Evolutionary conservation across 441 rosid genomes (phyloP).

Genomic region (Macaranga tanarius): DNA sequence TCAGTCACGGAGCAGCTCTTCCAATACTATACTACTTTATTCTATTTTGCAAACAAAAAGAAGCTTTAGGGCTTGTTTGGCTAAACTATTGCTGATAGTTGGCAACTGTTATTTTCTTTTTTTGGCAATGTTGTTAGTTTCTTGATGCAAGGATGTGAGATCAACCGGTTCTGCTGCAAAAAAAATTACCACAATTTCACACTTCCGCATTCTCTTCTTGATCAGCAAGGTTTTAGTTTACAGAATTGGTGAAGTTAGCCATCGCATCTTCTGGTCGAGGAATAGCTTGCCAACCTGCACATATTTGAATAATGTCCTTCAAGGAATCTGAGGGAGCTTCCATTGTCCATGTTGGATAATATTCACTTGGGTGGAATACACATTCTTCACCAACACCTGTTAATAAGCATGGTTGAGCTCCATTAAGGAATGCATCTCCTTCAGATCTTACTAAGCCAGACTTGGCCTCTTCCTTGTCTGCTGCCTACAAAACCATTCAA

Average conservation of each 20-base stretch:
- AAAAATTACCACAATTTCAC: not conserved
- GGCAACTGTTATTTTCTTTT: no score
- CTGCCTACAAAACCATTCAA: constrained; percentile 43
- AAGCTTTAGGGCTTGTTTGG: no score
- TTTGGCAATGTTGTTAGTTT: not conserved
- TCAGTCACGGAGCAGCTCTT: not conserved
- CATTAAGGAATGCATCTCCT: constrained; percentile 59
- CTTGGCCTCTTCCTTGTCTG: constrained; percentile 52
- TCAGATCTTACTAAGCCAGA: constrained; percentile 68
- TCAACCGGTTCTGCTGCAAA: not conserved
- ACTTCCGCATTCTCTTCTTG: not conserved
- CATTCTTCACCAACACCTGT: constrained; percentile 35
- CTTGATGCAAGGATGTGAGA: not conserved
- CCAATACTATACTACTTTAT: no score
- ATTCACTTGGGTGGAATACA: constrained; percentile 68
- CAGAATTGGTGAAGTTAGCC: not conserved
- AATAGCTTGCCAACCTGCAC: constrained; percentile 63
- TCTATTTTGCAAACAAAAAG: no score
- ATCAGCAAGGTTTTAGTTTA: not conserved
- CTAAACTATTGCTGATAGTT: no score
- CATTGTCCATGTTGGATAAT: constrained; percentile 60
- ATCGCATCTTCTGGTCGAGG: constrained; percentile 47
- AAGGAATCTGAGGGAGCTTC: constrained; percentile 63
- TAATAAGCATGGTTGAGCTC: constrained; percentile 48
- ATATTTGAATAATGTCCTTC: constrained; percentile 46